Evolutionary conservation across 768 basidiomycete species (phyloP), one percentile per base, ranked within the genome.

Genomic region (Tephrocybe rancida): DNA sequence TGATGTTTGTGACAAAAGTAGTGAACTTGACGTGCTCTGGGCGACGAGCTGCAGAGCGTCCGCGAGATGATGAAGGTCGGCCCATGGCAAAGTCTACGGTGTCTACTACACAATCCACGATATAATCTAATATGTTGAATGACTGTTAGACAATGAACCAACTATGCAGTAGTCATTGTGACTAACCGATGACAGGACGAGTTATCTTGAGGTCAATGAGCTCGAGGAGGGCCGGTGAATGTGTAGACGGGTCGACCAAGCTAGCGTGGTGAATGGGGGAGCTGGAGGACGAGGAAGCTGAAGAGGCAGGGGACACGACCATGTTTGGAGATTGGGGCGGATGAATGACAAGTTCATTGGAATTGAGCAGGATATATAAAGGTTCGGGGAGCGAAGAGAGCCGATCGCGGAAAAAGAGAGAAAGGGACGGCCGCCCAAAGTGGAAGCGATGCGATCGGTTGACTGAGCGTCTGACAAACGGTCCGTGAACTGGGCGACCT

Each of bases 61-160:
- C 82, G 10, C 81, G 74, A 1, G 70, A 79, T 16, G 83, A 77
- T 2, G 77, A 58, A 16, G 86, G 76, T 25, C 85, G 80, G n/a
- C 85, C 83, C 70, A 90, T 81, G 13, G 88, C 87, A 63, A 79
- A 88, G 70, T 89, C 86, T 48, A 90, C 89, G 0, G 88, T 85
- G 55, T 90, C 88, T 5, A 79, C 72, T 7, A 90, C 85, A 21
- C 69, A 76, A 67, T 90, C 87, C 13, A 88, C 80, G 51, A 87
- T 72, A 69, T 88, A 85, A 52, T 90, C 89, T 91, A 58, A 41
- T 38, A 39, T 32, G 41, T 2, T 44, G 37, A 54, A 56, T 41
- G 55, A 60, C n/a, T n/a, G n/a, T n/a, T n/a, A n/a, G n/a, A n/a
- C n/a, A n/a, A n/a, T n/a, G n/a, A n/a, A n/a, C n/a, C n/a, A n/a